Base-by-base conservation (phyloP, 768 basidiomycete species). In the Mrakia frigida region DNA sequence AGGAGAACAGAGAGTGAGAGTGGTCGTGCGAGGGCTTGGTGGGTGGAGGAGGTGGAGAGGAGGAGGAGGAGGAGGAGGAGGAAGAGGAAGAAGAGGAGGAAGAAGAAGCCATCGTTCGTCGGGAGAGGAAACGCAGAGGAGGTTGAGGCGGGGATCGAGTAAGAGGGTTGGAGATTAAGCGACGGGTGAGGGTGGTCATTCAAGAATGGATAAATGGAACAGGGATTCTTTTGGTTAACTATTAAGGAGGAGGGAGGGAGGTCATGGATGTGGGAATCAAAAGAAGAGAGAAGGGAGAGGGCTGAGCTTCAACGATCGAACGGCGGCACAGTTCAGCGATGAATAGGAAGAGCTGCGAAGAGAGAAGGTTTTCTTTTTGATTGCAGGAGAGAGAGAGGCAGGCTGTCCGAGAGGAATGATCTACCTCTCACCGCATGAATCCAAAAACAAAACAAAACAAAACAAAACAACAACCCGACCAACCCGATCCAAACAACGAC, bases 221-320 rank as follows among this genome's bases (percentile, higher is more conserved):
- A 60, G 72, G 3, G 59, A 46, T 25, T 18, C 39, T 6, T 52
- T 1, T 13, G 61, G 31, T 28, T 23, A 14, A 37, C n/a, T 18
- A 33, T 6, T n/a, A 25, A 9, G 68, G 41, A 43, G 46, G 33
- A 31, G 41, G 69, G 14, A n/a, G 50, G 41, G 28, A 52, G 69
- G 14, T n/a, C 37, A 75, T 50, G 74, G 74, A 39, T 75, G 52
- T 52, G 28, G 41, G 59, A 56, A 41, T 14, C 50, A 59, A 13
- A 21, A 35, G 4, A 31, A 67, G 73, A 60, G 72, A 21, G 72
- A 73, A n/a, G n/a, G n/a, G 72, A 7, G 43, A 46, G 56, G 14
- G 5, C 61, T 63, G 31, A 63, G 28, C 25, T 31, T 37, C 61
- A 0, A 59, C 31, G 31, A 53, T 31, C 25, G n/a, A 9, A 35